Evolutionary conservation across 129 eudicot genomes (phyloP).

Genomic region (Saussurea involucrata): DNA sequence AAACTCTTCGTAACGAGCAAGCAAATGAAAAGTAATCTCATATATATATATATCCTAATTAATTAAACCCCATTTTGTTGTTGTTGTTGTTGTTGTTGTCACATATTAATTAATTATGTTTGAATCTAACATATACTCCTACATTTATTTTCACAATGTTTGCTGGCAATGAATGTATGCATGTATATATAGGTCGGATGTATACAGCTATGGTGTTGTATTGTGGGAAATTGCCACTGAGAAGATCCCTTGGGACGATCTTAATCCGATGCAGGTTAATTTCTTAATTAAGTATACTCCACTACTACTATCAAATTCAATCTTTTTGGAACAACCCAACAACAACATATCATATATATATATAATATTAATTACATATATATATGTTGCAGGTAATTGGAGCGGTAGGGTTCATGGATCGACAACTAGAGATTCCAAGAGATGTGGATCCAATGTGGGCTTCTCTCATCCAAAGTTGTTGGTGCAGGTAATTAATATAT

Average conservation of each 20-base stretch:
- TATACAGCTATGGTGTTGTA: conserved; percentile 84
- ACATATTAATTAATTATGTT: no score
- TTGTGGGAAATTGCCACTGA: conserved; percentile 81
- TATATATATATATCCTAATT: background rate
- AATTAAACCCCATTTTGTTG: background rate
- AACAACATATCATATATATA: background rate
- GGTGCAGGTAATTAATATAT: conserved; percentile 58
- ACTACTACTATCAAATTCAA: conserved; percentile 2
- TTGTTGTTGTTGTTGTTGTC: no score
- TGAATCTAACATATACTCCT: no score
- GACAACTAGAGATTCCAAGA: conserved; percentile 65
- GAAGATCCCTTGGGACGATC: conserved; percentile 89
- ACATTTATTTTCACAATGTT: no score
- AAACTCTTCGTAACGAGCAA: conserved; percentile 75
- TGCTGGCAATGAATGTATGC: background rate
- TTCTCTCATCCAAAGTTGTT: conserved; percentile 71
- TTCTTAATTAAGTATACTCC: background rate
- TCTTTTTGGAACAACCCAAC: background rate
- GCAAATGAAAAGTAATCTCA: conserved; percentile 73
- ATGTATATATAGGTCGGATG: conserved; percentile 49
- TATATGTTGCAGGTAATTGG: conserved; percentile 64
- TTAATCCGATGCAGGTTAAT: conserved; percentile 76
- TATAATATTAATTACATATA: no score
- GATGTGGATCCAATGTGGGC: conserved; percentile 77
- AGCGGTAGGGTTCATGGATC: conserved; percentile 85